These are phyloP conservation scores for Aspergillus glaucus DNA, from an alignment of 2,329 filamentous ascomycete genomes.

Conservation along the genomic window DNA sequence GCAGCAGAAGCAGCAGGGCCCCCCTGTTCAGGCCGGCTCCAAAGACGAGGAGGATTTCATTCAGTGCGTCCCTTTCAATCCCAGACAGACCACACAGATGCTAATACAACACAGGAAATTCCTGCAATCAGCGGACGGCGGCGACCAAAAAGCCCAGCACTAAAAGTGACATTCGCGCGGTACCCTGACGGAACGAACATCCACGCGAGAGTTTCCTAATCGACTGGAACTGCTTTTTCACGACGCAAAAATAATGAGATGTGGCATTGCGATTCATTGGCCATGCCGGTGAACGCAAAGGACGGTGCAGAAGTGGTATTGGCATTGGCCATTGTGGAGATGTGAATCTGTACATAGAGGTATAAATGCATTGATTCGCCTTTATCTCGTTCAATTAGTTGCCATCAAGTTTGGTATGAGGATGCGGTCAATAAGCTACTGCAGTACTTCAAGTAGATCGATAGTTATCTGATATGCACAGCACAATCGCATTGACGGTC, in stretches of 20 bases:
- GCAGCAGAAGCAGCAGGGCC: constrained; percentile 42
- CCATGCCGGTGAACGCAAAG: neutral
- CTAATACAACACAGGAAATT: constrained; percentile 38
- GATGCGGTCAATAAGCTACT: no score
- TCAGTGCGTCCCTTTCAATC: constrained; percentile 46
- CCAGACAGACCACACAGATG: neutral
- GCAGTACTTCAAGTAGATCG: no score
- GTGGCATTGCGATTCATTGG: no score
- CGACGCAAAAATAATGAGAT: no score
- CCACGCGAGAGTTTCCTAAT: neutral
- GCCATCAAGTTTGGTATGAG: neutral
- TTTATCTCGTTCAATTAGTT: neutral
- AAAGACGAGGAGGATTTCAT: constrained; percentile 65
- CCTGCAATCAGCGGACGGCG: constrained; percentile 44
- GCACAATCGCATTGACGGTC: no score
- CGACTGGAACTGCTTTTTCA: neutral
- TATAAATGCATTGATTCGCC: constrained; percentile 15
- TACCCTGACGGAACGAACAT: neutral
- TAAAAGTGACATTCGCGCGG: constrained; percentile 13
- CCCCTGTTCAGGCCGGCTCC: constrained; percentile 58
- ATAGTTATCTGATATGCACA: no score
- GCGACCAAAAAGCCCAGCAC: constrained; percentile 41
- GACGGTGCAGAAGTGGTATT: neutral
- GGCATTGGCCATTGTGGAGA: constrained; percentile 4
- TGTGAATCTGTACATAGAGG: constrained; percentile 24